phyloP scores from a whole-genome alignment of 495 filamentous ascomycete species.

The Xylaria curta region DNA sequence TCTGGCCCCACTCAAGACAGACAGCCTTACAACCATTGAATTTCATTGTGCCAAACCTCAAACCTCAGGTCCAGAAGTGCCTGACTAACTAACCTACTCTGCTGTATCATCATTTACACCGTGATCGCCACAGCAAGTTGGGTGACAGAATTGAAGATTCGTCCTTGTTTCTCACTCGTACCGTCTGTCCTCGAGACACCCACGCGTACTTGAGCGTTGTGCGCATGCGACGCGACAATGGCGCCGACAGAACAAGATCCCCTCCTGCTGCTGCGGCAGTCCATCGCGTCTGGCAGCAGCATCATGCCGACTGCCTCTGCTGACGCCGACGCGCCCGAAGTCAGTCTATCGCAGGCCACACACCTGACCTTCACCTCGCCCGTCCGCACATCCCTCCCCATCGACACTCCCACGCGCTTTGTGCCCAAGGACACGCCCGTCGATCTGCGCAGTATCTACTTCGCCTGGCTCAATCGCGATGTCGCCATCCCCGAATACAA shows the following conservation, averaged over 20 bases:
- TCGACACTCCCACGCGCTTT: constrained; percentile 85
- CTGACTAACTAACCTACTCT: neutral
- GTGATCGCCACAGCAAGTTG: neutral
- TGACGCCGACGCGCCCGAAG: constrained; percentile 56
- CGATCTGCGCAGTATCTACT: constrained; percentile 92
- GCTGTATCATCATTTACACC: neutral
- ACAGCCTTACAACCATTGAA: constrained; percentile 21
- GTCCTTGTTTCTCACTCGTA: neutral
- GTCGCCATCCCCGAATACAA: constrained; percentile 88
- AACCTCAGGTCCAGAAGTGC: constrained; percentile 2
- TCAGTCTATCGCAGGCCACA: constrained; percentile 72
- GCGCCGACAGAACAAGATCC: constrained; percentile 63
- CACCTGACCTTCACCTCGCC: constrained; percentile 79
- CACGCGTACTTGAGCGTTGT: neutral
- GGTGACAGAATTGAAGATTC: neutral
- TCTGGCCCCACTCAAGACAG: neutral
- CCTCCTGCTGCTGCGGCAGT: constrained; percentile 77
- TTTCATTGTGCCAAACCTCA: constrained; percentile 6
- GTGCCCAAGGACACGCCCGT: constrained; percentile 70
- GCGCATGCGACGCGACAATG: constrained; percentile 37
- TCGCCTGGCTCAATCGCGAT: constrained; percentile 92
- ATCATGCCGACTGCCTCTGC: constrained; percentile 73
- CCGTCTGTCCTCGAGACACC: neutral
- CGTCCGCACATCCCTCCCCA: constrained; percentile 67
- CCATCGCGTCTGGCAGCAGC: constrained; percentile 69